Conservation (phyloP, 768 basidiomycete genomes). For the Tubosaeta brunneosetosa region DNA sequence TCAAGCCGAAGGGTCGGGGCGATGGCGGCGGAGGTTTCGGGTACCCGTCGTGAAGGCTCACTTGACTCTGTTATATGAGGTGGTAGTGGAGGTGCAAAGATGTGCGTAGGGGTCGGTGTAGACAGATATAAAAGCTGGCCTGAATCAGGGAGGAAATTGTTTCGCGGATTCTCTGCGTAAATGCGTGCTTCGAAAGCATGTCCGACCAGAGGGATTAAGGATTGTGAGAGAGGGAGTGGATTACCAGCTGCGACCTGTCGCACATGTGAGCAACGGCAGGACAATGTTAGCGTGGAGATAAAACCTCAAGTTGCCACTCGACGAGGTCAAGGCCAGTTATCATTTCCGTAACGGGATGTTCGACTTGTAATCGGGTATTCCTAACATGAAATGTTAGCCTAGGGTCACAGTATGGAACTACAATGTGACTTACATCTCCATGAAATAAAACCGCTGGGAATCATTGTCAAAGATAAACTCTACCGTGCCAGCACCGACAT, state of each 20-base stretch:
- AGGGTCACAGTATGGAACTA: background rate
- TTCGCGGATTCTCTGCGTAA: constrained; percentile 92
- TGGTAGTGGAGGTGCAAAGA: constrained; percentile 50
- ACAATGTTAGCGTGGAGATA: background rate
- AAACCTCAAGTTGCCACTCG: constrained; percentile 88
- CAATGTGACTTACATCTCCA: constrained; percentile 73
- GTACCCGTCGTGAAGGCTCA: constrained; percentile 20
- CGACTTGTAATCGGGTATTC: constrained; percentile 84
- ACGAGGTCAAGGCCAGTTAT: constrained; percentile 92
- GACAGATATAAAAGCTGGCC: constrained; percentile 77
- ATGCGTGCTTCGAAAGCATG: constrained; percentile 95
- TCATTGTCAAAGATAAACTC: constrained; percentile 97
- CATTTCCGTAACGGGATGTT: constrained; percentile 94
- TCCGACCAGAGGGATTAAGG: constrained; percentile 78
- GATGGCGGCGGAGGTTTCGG: constrained; percentile 26
- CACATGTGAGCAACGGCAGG: background rate
- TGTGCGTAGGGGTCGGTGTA: constrained; percentile 68
- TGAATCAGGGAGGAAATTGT: constrained; percentile 90
- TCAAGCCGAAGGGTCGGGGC: constrained; percentile 75
- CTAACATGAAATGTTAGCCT: constrained; percentile 31
- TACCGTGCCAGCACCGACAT: constrained; percentile 90
- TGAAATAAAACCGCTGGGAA: constrained; percentile 83
- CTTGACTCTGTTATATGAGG: constrained; percentile 26
- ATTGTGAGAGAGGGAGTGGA: constrained; percentile 71
- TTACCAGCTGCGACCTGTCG: constrained; percentile 82